These are phyloP conservation scores for Onygenales sp. DNA, from an alignment of 2,329 filamentous ascomycete species.

Conservation along the genomic window DNA sequence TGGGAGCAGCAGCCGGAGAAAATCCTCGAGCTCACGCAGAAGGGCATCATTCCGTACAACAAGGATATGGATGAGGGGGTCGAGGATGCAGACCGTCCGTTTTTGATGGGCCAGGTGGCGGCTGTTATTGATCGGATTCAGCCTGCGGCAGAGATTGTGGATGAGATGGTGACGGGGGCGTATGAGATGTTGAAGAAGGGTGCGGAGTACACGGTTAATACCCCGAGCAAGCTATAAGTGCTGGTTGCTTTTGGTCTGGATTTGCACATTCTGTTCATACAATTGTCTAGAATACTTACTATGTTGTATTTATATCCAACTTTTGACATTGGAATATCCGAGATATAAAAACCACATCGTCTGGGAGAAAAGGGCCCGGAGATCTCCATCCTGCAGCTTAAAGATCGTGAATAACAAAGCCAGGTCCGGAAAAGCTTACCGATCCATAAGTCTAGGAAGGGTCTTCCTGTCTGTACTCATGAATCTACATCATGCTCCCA, in stretches of 20 bases:
- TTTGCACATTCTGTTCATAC: too few species aligned
- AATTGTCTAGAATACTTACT: too few species aligned
- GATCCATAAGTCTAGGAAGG: too few species aligned
- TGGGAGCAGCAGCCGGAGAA: constrained; percentile 71
- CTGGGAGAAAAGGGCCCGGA: too few species aligned
- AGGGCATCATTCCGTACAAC: constrained; percentile 70
- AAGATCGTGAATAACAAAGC: too few species aligned
- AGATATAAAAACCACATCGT: too few species aligned
- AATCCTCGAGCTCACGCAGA: constrained; percentile 64
- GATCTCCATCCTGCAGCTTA: too few species aligned
- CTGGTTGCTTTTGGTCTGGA: not conserved
- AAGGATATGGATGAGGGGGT: constrained; percentile 72
- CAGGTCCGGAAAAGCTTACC: too few species aligned
- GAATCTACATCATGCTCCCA: too few species aligned
- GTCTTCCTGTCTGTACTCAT: too few species aligned
- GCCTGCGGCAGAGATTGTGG: constrained; percentile 71
- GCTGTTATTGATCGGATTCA: constrained; percentile 66
- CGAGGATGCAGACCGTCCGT: constrained; percentile 72
- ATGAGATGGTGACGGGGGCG: constrained; percentile 76
- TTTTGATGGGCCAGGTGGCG: constrained; percentile 89
- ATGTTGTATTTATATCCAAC: too few species aligned
- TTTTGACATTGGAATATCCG: too few species aligned
- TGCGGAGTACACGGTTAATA: constrained; percentile 44
- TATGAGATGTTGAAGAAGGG: constrained; percentile 56
- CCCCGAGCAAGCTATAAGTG: not conserved